Conservation (phyloP, 2,329 filamentous ascomycete species). For the Cucurbitaria berberidis region DNA sequence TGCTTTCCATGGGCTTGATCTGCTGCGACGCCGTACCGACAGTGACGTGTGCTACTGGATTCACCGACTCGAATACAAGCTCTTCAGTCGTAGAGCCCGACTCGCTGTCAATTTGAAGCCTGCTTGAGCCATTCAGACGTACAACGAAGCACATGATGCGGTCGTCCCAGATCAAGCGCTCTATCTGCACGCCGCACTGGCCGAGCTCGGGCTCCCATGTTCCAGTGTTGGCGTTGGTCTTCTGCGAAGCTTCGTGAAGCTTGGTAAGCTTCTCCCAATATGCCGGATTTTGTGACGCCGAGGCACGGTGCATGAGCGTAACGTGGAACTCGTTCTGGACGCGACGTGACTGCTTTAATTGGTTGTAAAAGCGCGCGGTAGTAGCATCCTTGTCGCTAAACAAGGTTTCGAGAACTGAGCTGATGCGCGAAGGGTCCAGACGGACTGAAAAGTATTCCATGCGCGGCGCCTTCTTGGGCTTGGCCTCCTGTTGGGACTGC, state of each 20-base stretch:
- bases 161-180: conserved; percentile 79
- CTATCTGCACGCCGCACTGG: conserved; percentile 66
- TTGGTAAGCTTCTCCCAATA: conserved; percentile 77
- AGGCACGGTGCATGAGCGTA: conserved; percentile 84
- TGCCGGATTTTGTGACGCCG: conserved; percentile 64
- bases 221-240: conserved; percentile 45
- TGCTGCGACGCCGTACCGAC: conserved; percentile 76
- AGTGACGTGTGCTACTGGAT: conserved; percentile 84
- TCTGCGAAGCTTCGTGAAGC: conserved; percentile 55
- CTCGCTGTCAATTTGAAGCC: conserved; percentile 23
- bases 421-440: conserved; percentile 60
- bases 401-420: conserved; percentile 68
- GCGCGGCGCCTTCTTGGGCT: conserved; percentile 56
- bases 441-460: conserved; percentile 71
- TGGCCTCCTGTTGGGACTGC: conserved; percentile 42
- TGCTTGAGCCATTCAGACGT: conserved; percentile 54
- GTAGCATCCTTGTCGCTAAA: conserved; percentile 66
- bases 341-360: conserved; percentile 74
- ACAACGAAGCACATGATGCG: conserved; percentile 92
- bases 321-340: conserved; percentile 90
- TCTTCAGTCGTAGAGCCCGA: conserved; percentile 54
- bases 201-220: conserved; percentile 63
- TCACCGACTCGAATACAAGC: conserved; percentile 66
- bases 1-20: conserved; percentile 95
- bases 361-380: conserved; percentile 72